Evolutionary conservation across 495 filamentous ascomycete genomes (phyloP), one percentile per base, ranked within the genome.

Genomic region (Diplogelasinospora grovesii): DNA sequence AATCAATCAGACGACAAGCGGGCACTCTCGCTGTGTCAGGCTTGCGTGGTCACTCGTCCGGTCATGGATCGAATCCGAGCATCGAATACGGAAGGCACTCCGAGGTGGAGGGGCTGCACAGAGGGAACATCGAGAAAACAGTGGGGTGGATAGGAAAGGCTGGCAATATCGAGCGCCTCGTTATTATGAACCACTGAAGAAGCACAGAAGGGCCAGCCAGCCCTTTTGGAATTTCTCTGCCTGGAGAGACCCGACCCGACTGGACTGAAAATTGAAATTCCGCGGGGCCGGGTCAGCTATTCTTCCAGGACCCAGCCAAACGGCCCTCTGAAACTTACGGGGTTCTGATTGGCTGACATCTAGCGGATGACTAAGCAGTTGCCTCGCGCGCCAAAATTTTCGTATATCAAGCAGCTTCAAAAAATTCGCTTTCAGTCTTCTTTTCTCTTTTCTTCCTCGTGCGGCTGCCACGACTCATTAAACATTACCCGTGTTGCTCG

Each of bases 401-500:
- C n/a, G 8, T 16, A 45, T 44, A 48, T 52, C 35, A 39, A 50
- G 8, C 13, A 4, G 25, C 22, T 14, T 7, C 31, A 20, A 48
- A 41, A 39, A 36, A 46, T 41, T 51, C 50, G 49, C 31, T 45
- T 45, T 41, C 54, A n/a, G n/a, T 46, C 46, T 51, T 48, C 41
- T 52, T 47, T 40, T 35, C 50, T 42, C 26, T 52, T 51, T 50
- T 57, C 36, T 56, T 52, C 53, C 22, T 56, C 43, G 56, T 60
- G 57, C 56, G 56, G 54, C 52, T 49, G 49, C 64, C 60, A 66
- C 59, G 51, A 65, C 60, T 56, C 39, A 41, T 45, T 14, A 48
- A 55, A 52, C 55, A 60, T 59, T 62, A 50, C 65, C 67, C 61
- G 67, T 67, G 64, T 70, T 70, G 67, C 67, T 66, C 57, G 52